phyloP scores from a whole-genome alignment of 2,329 filamentous ascomycete species.

The Fusarium sp. region DNA sequence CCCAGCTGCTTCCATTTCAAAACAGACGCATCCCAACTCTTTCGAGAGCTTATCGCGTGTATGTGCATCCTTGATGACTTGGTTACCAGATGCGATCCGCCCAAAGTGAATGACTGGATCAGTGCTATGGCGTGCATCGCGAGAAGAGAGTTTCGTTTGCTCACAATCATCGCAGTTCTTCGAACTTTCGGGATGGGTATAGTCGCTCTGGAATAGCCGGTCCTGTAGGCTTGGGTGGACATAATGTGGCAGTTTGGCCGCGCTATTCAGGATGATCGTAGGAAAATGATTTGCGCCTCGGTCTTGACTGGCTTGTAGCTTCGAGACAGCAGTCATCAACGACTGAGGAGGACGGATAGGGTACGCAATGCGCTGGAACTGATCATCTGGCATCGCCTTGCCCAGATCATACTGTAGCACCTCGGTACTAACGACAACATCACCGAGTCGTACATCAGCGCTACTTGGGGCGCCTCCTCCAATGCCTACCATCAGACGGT shows the following conservation, averaged over 20 bases:
- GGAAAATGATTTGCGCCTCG: not conserved
- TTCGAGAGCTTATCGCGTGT: slow-evolving; percentile 46
- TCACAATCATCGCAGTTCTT: not conserved
- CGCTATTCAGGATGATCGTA: not conserved
- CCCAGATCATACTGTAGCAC: slow-evolving; percentile 45
- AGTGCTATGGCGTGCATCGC: accelerated
- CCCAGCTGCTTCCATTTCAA: slow-evolving; percentile 46
- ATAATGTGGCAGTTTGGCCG: not conserved
- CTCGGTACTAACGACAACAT: slow-evolving; percentile 42
- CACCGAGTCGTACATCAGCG: slow-evolving; percentile 40
- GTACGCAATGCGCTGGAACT: not conserved
- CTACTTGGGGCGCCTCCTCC: slow-evolving; percentile 30
- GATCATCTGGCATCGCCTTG: slow-evolving; percentile 10
- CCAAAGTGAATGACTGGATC: not conserved
- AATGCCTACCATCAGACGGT: slow-evolving; percentile 41
- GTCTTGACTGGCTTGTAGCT: slow-evolving; percentile 4
- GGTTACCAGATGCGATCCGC: slow-evolving; percentile 47
- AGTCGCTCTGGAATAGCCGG: not conserved
- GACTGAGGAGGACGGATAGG: not conserved
- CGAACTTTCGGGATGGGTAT: not conserved
- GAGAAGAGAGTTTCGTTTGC: accelerated
- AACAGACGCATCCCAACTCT: slow-evolving; percentile 26
- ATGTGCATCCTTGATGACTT: slow-evolving; percentile 50
- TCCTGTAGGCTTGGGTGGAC: not conserved
- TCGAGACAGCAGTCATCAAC: slow-evolving; percentile 16